Base-by-base conservation (phyloP, 352 stramenopile genomes). In the Blastocystis sp. region DNA sequence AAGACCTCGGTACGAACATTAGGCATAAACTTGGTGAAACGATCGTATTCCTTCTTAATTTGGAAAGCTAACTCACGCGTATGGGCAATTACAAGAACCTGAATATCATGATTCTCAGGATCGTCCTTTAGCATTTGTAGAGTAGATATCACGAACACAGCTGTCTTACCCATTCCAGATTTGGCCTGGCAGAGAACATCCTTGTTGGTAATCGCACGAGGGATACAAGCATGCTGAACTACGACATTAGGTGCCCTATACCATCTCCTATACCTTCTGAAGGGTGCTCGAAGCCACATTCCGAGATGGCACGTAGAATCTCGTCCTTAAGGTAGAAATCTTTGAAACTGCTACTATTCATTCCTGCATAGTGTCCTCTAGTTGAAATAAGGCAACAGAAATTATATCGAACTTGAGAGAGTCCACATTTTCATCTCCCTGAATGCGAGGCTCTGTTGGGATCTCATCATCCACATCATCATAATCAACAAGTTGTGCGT, bases 101-200 rank as follows among this genome's bases (percentile, higher is more conserved):
- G 95, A 89, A 98, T 97, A 91, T 98, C 94, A 37, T 94, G 92
- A 61, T 94, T 94, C 1, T 96, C 92, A 18, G 94, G 94, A 84
- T 84, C 77, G 26, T 92, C 84, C 70, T 95, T 93, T 91, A 99
- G 94, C 93, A 98, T 96, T 92, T 99, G 97, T 61, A 99, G 93
- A 2, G 97, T 99, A 23, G 97, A 95, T 63, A 99, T 92, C 5
- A 99, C 97, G 91, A 99, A 99, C 47, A 99, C 97, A 62, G 97
- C 97, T 0, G 97, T 99, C 93, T 99, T 99, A 90, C 97, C 97
- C 97, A 99, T 99, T 92, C 97, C 97, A 55, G 95, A 98, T 94
- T 99, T 99, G 87, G 97, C 97, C 92, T 99, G 97, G 92, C 97
- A 99, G 92, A 99, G 96, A 90, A 99, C 98, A 92, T 99, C 97